Base-by-base conservation (phyloP, 306 rosid species). In the Gynostemma pentaphyllum region DNA sequence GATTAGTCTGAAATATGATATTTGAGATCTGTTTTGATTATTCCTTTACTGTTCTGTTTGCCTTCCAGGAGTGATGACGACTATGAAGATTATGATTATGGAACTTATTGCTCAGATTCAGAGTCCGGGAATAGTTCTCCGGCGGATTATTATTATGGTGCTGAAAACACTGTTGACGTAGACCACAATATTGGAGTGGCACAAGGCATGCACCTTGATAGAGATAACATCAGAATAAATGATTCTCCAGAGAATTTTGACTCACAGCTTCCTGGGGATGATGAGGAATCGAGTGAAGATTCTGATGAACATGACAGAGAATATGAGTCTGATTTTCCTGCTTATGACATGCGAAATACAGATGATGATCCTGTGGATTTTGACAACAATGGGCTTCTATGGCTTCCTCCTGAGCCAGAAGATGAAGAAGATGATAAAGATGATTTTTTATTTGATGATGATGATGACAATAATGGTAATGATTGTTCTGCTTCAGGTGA, bases 381-480 rank as follows among this genome's bases (percentile, higher is more conserved):
- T 62, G 95, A 88, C 76, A 94, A 82, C 75, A 86, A 86, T 65
- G 97, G 90, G 57, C 87, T 88, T 80, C 87, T 94, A 59, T 94
- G 99, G 99, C 87, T 88, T 53, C 99, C 99, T 45, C 95, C 99
- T 51, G 96, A 86, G 63, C 99, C 99, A 14, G 97, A 94, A 79
- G 89, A 92, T 28, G 95, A 79, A 77, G 96, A 94, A 60, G 97
- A 94, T 74, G 99, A 88, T 29, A 77, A 69, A 59, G 65, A 78
- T n/a, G 52, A 50, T 61, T 62, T 82, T 29, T 76, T 78, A 64
- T 95, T 82, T 67, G 95, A 86, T 36, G 96, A 87, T 7, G 94
- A 85, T 8, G n/a, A n/a, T n/a, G n/a, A n/a, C n/a, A n/a, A n/a
- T n/a, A n/a, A n/a, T n/a, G n/a, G n/a, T n/a, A n/a, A n/a, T n/a